Evolutionary conservation across 768 basidiomycete genomes (phyloP).

Genomic region (Podaxis sp.): DNA sequence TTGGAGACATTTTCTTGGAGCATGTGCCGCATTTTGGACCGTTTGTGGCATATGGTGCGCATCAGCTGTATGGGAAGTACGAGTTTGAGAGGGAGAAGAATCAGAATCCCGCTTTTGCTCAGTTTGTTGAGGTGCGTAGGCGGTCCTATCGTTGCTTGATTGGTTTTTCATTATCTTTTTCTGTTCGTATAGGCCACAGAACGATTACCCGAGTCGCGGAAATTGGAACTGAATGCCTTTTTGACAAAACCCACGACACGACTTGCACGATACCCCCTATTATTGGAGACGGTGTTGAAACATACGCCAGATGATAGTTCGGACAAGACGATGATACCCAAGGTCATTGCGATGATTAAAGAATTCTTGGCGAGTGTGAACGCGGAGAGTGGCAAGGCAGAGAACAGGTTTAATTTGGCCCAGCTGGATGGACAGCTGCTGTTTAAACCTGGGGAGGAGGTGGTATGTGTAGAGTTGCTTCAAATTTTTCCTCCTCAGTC

Average conservation of each 20-base stretch:
- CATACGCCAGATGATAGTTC: constrained; percentile 88
- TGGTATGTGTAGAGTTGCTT: constrained; percentile 51
- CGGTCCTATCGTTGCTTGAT: neutral
- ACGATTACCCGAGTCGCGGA: constrained; percentile 90
- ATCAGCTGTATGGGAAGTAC: constrained; percentile 97
- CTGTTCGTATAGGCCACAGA: constrained; percentile 62
- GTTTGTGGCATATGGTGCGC: constrained; percentile 93
- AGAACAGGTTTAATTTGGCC: constrained; percentile 93
- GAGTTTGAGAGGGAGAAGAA: constrained; percentile 99
- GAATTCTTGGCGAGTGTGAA: constrained; percentile 90
- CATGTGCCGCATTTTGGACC: constrained; percentile 85
- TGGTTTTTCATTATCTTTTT: neutral
- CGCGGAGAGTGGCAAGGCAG: constrained; percentile 89
- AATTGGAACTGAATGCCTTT: constrained; percentile 96
- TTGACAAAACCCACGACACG: constrained; percentile 98
- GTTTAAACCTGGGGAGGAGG: constrained; percentile 87
- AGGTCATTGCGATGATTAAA: constrained; percentile 74
- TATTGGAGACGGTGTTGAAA: constrained; percentile 90
- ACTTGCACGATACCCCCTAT: constrained; percentile 92
- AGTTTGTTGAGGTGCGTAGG: constrained; percentile 86
- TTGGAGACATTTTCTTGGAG: constrained; percentile 91
- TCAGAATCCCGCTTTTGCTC: constrained; percentile 87
- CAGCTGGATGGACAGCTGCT: constrained; percentile 91
- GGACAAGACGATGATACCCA: constrained; percentile 75
- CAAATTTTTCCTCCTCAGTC: neutral